phyloP scores from a whole-genome alignment of 1,284 basidiomycete genomes.

The Chalciporus sp. region DNA sequence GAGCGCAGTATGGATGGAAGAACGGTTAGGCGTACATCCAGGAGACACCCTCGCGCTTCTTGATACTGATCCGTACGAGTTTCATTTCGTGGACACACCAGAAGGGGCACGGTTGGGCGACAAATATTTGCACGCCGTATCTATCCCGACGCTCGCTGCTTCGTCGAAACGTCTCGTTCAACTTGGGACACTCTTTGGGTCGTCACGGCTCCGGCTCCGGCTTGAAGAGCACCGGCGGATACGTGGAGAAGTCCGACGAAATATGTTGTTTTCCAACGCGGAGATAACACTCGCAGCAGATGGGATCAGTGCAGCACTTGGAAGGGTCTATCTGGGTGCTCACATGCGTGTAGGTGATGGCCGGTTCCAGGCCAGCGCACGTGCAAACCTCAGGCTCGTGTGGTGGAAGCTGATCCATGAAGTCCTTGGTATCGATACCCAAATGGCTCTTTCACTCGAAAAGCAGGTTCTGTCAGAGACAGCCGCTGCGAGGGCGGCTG shows the following conservation, averaged over 20 bases:
- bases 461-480: constrained; percentile 10
- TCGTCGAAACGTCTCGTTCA: constrained; percentile 51
- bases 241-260: constrained; percentile 48
- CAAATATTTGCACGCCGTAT: constrained; percentile 48
- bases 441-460: constrained; percentile 46
- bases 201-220: constrained; percentile 59
- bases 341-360: constrained; percentile 74
- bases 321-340: constrained; percentile 57
- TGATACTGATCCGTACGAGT: constrained; percentile 63
- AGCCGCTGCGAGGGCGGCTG: not conserved
- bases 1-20: constrained; percentile 49
- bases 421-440: constrained; percentile 41
- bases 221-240: constrained; percentile 39
- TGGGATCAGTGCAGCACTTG: constrained; percentile 46
- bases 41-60: constrained; percentile 50
- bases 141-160: constrained; percentile 18
- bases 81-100: constrained; percentile 61
- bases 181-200: constrained; percentile 70
- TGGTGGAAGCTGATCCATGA: constrained; percentile 61
- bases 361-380: constrained; percentile 49
- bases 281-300: constrained; percentile 44
- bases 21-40: constrained; percentile 41
- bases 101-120: constrained; percentile 25
- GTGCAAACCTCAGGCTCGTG: constrained; percentile 44
- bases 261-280: constrained; percentile 56